phyloP scores from a whole-genome alignment of 2,329 filamentous ascomycete genomes.

The Fusarium tupiense region DNA sequence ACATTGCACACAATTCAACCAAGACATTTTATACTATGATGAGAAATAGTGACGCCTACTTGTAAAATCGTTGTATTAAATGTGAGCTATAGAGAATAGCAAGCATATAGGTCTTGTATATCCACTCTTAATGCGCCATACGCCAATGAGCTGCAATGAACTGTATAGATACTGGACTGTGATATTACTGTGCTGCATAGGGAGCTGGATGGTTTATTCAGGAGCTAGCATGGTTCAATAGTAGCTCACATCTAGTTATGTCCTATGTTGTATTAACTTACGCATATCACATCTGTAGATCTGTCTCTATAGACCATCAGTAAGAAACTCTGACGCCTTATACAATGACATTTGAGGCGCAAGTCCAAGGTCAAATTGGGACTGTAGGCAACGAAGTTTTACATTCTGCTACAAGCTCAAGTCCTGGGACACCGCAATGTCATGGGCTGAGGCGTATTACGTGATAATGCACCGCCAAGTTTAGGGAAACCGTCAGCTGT shows the following conservation, averaged over 20 bases:
- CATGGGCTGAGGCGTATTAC: background rate
- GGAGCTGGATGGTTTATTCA: background rate
- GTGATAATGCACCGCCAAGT: conserved; percentile 1
- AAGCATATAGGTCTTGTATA: background rate
- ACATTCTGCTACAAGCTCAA: background rate
- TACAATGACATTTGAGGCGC: background rate
- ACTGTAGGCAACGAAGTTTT: background rate
- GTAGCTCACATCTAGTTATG: background rate
- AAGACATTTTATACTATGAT: background rate
- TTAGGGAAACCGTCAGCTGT: conserved; percentile 8
- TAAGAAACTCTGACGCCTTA: background rate
- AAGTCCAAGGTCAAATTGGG: background rate
- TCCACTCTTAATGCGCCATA: background rate
- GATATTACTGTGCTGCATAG: background rate
- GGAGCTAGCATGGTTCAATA: background rate
- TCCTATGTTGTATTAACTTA: background rate
- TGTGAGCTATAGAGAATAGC: background rate
- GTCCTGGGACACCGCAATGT: background rate
- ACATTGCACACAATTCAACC: conserved; percentile 41
- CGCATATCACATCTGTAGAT: background rate
- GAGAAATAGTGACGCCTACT: background rate
- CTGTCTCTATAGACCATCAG: background rate
- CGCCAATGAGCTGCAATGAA: background rate
- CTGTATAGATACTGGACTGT: background rate
- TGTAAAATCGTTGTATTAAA: background rate